phyloP scores from a whole-genome alignment of 2,329 filamentous ascomycete species.

The Cercospora canescens region DNA sequence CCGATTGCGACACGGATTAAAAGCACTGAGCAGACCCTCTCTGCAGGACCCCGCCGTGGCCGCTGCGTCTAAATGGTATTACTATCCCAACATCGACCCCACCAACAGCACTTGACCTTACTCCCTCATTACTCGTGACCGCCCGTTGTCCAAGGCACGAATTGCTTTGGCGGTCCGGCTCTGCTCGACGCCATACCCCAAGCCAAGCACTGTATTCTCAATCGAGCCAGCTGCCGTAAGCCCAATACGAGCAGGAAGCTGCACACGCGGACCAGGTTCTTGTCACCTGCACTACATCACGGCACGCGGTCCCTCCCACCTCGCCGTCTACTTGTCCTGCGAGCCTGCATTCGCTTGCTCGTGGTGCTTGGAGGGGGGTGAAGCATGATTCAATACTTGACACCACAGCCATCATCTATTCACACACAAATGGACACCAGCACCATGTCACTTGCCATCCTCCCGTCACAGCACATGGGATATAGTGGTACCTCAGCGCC shows the following conservation, averaged over 20 bases:
- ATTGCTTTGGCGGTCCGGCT: conserved; percentile 3
- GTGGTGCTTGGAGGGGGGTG: neutral
- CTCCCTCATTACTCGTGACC: conserved; percentile 7
- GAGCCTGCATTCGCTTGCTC: neutral
- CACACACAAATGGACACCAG: conserved; percentile 31
- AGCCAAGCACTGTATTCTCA: neutral
- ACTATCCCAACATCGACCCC: conserved; percentile 4
- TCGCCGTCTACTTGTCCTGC: neutral
- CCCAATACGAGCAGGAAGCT: conserved; percentile 12
- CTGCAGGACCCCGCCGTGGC: conserved; percentile 7
- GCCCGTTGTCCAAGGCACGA: neutral
- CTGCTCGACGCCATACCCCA: conserved; percentile 5
- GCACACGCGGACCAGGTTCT: conserved; percentile 4
- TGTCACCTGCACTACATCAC: conserved; percentile 5
- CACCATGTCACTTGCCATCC: conserved; percentile 48
- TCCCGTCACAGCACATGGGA: conserved; percentile 34
- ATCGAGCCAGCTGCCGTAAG: conserved; percentile 2
- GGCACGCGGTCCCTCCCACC: neutral
- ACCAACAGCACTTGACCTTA: neutral
- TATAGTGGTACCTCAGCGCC: conserved; percentile 26
- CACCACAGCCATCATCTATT: conserved; percentile 32
- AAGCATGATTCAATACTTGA: conserved; percentile 37
- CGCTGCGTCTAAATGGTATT: conserved; percentile 3
- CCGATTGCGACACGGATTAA: conserved; percentile 3
- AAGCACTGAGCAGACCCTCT: conserved; percentile 6